These are phyloP conservation scores for Atractiella rhizophila DNA, from an alignment of 768 basidiomycete genomes.

Conservation along the genomic window DNA sequence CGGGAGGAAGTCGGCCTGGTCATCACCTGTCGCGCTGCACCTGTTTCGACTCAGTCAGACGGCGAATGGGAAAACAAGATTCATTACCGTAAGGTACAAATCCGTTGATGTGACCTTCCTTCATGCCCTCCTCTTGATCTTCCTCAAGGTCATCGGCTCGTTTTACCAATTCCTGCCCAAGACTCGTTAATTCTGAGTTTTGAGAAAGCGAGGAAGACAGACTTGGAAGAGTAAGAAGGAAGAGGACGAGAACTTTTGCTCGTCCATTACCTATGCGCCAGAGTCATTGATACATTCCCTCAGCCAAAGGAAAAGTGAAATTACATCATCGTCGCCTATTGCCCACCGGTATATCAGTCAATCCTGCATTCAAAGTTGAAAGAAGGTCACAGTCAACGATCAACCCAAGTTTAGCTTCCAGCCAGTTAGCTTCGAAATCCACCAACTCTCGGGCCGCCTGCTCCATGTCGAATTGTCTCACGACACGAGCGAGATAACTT, in stretches of 20 bases:
- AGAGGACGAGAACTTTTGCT: constrained; percentile 27
- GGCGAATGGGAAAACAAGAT: no score
- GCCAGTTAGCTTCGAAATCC: constrained; percentile 50
- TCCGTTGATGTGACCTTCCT: no score
- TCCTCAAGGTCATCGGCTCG: constrained; percentile 1
- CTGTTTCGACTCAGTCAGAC: no score
- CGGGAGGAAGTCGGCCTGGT: no score
- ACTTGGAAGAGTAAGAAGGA: constrained; percentile 15
- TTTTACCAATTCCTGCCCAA: constrained; percentile 3
- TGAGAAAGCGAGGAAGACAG: constrained; percentile 2
- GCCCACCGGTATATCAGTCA: constrained; percentile 19
- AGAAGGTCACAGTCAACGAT: constrained; percentile 45
- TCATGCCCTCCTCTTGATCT: no score
- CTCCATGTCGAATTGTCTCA: no score
- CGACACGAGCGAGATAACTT: no score
- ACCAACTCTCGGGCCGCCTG: constrained; percentile 38
- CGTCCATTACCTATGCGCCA: constrained; percentile 60
- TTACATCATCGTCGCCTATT: neutral
- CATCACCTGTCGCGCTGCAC: no score
- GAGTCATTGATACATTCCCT: neutral
- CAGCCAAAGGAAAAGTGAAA: neutral
- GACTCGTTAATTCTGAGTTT: neutral
- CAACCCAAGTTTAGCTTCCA: constrained; percentile 50
- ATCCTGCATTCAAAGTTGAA: neutral
- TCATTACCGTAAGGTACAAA: no score